Evolutionary conservation across 2,329 filamentous ascomycete species (phyloP), one percentile per base, ranked within the genome.

Genomic region (Curvularia spicifera): DNA sequence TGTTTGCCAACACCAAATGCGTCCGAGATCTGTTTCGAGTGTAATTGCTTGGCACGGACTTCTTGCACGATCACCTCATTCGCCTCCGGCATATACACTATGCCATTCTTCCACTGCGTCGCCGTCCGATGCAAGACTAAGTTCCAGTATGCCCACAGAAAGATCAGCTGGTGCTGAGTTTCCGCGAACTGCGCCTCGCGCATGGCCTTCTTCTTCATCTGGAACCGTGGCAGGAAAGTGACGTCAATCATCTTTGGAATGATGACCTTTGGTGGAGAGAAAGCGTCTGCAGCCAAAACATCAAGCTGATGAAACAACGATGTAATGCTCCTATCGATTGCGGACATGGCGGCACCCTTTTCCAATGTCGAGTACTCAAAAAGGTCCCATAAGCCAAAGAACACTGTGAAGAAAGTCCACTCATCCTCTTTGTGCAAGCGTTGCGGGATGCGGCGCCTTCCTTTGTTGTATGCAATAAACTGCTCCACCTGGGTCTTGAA

Each of bases 361-460:
- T 74, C 70, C 47, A 76, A 53, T 2, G 53, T 45, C 2, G 71
- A 67, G 51, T 73, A 78, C 46, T 74, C 69, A 60, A 74, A 60
- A 24, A 78, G 55, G 48, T 78, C 76, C 71, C 72, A 76, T 20
- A 74, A 64, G 13, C 76, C 75, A 49, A 78, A 76, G 39, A 72
- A 72, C 15, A 78, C 67, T 9, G 75, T 75, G 57, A 77, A 77
- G 33, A 76, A 52, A 24, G 70, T 76, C 68, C 68, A 70, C 48
- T 73, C 65, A 31, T 74, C 65, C 12, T 60, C 51, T 48, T 60
- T 61, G 18, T 60, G 57, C 39, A 70, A 61, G 10, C 63, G 57
- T 49, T 64, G 54, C 6, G 68, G 59, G 18, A 72, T 64, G 35
- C 52, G 52, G 15, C 54, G 47, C 49, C 54, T 56, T n/a, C 60